Percentiles rank a stretch among this genome's conserved stretches.
Conservation (phyloP, 2,329 filamentous ascomycete genomes). For the Erysiphe neolycopersici region DNA sequence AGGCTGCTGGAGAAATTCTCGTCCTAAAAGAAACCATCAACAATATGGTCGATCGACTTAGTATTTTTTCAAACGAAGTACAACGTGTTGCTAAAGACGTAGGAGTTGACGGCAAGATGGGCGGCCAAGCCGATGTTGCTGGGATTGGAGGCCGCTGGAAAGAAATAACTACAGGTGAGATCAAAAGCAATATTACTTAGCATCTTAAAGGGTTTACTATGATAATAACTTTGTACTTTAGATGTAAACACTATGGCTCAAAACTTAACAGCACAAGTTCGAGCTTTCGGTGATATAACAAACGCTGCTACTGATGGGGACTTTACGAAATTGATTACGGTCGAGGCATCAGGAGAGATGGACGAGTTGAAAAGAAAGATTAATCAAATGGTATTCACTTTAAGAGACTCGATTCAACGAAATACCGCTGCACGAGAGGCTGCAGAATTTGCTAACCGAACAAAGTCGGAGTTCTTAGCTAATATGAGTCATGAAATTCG, state of each 20-base stretch:
- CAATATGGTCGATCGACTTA: constrained; percentile 90
- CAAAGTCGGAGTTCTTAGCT: constrained; percentile 91
- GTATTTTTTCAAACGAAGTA: constrained; percentile 88
- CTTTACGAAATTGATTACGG: constrained; percentile 88
- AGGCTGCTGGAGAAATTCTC: constrained; percentile 83
- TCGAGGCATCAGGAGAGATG: constrained; percentile 96
- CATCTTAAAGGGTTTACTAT: background rate
- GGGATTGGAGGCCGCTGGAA: constrained; percentile 91
- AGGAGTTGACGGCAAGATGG: constrained; percentile 95
- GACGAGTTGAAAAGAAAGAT: constrained; percentile 97
- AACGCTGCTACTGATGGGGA: constrained; percentile 91
- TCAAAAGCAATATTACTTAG: constrained; percentile 1
- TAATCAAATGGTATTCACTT: constrained; percentile 95
- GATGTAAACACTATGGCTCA: constrained; percentile 19
- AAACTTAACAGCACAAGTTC: constrained; percentile 79
- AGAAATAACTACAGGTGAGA: constrained; percentile 66
- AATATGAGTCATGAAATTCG: constrained; percentile 99
- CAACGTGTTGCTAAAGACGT: constrained; percentile 92
- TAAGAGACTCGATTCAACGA: constrained; percentile 85
- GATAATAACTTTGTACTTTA: background rate
- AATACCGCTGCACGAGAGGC: constrained; percentile 91
- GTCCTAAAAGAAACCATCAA: constrained; percentile 92
- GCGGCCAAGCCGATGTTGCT: constrained; percentile 81
- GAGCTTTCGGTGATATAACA: constrained; percentile 95
- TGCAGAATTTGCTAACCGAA: constrained; percentile 89